Percentiles rank a stretch among this genome's conserved stretches.
Conservation (phyloP, 345 rosid genomes). For the Psidium friedrichsthalianum region DNA sequence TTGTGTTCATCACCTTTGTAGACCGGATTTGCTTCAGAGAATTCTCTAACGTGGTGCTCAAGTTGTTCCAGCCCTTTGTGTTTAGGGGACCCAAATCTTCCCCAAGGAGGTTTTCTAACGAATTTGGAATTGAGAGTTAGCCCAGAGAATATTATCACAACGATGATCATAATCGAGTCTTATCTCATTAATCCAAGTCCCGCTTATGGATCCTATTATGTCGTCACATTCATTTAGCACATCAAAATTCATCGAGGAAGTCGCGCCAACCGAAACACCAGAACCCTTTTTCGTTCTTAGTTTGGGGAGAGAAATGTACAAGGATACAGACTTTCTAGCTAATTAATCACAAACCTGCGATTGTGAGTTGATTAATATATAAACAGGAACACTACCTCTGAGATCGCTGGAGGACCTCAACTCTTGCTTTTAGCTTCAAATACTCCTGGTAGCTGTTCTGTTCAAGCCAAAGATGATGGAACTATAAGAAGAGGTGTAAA, state of each 20-base stretch:
- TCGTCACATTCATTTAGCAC: neutral
- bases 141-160: neutral
- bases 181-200: neutral
- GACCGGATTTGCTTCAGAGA: conserved; percentile 72
- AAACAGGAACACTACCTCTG: conserved; percentile 26
- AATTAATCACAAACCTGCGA: neutral
- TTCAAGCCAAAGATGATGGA: neutral
- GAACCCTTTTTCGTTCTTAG: neutral
- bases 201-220: neutral
- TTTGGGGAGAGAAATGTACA: neutral
- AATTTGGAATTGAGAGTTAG: neutral
- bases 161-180: neutral
- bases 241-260: neutral
- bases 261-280: neutral
- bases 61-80: conserved; percentile 69
- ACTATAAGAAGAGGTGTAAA: neutral
- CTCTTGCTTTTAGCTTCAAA: conserved; percentile 39
- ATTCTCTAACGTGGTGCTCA: conserved; percentile 58
- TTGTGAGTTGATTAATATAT: neutral
- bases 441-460: conserved; percentile 48
- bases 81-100: conserved; percentile 58
- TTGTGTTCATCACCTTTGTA: conserved; percentile 36
- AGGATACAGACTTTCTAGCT: neutral
- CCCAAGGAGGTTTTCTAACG: conserved; percentile 73
- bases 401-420: conserved; percentile 37